phyloP scores from a whole-genome alignment of 257 asterid genomes.

The Osmanthus fragrans region DNA sequence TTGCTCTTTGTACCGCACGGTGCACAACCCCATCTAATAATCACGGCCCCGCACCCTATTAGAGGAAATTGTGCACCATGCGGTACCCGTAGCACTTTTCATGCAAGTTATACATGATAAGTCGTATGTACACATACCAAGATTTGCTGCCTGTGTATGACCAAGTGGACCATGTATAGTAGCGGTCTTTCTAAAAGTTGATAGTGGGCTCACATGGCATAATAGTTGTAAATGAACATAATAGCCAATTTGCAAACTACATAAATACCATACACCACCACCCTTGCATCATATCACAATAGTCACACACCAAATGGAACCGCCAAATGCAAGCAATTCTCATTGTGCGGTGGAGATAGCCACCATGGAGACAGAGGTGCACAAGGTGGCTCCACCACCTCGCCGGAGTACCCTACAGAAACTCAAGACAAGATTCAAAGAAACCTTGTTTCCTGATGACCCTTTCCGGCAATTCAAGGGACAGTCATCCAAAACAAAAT shows the following conservation, averaged over 20 bases:
- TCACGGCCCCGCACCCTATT: too few relatives aligned
- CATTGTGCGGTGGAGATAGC: slow-evolving; percentile 31
- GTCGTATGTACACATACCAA: not conserved
- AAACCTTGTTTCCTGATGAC: slow-evolving; percentile 81
- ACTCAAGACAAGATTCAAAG: slow-evolving; percentile 59
- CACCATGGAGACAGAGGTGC: slow-evolving; percentile 60
- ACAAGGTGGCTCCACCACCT: slow-evolving; percentile 71
- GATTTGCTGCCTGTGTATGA: not conserved
- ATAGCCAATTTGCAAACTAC: not conserved
- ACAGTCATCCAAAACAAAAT: slow-evolving; percentile 35
- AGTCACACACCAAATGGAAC: slow-evolving; percentile 30
- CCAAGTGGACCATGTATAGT: slow-evolving; percentile 27
- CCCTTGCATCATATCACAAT: not conserved
- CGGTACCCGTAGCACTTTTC: too few relatives aligned
- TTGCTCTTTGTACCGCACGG: too few relatives aligned
- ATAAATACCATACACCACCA: not conserved
- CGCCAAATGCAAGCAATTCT: slow-evolving; percentile 16
- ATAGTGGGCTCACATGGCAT: slow-evolving; percentile 21
- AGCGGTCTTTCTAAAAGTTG: slow-evolving; percentile 33
- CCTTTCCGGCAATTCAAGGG: slow-evolving; percentile 82
- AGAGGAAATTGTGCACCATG: too few relatives aligned
- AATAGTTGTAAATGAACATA: not conserved
- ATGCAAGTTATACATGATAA: not conserved
- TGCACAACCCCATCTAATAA: too few relatives aligned
- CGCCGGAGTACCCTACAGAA: slow-evolving; percentile 49